Percentiles rank a stretch among this genome's conserved stretches.
Conservation (phyloP, 225 moss, liverwort and hornwort species). For the Antitrichia curtipendula region DNA sequence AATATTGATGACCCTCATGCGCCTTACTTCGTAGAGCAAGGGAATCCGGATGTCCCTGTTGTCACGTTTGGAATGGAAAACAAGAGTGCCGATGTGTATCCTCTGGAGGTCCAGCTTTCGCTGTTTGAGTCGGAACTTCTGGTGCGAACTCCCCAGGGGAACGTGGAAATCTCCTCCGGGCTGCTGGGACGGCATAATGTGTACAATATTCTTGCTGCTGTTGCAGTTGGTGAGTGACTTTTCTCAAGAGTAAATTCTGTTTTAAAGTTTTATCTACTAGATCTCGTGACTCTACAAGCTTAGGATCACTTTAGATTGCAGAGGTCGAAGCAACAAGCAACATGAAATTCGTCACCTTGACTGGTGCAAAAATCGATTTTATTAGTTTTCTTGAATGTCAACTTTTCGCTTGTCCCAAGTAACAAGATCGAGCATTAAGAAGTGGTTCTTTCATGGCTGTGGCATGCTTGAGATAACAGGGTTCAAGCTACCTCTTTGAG, state of each 20-base stretch:
- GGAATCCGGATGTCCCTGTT: slow-evolving; percentile 65
- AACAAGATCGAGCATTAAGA: neutral
- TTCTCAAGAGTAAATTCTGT: neutral
- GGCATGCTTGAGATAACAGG: neutral
- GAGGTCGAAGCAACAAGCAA: neutral
- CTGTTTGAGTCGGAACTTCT: slow-evolving; percentile 90
- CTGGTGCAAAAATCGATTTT: neutral
- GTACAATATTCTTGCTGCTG: slow-evolving; percentile 93
- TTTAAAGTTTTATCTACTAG: neutral
- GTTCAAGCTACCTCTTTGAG: neutral
- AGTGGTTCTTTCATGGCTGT: neutral
- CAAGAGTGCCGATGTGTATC: slow-evolving; percentile 69
- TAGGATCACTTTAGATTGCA: neutral
- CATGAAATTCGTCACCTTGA: neutral
- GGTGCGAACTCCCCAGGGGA: slow-evolving; percentile 75
- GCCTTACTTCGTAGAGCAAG: slow-evolving; percentile 58
- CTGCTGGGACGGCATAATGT: slow-evolving; percentile 89
- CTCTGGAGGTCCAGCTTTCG: slow-evolving; percentile 87
- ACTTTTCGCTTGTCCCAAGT: neutral
- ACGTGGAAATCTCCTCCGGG: slow-evolving; percentile 94
- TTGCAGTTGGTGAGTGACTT: slow-evolving; percentile 52
- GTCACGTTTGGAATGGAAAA: slow-evolving; percentile 76
- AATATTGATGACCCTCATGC: slow-evolving; percentile 80
- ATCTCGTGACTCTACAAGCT: neutral
- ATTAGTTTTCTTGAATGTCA: neutral